Percentiles rank a stretch among this genome's conserved stretches.
Conservation (phyloP, 2,329 filamentous ascomycete species). For the Monosporascus sp. region DNA sequence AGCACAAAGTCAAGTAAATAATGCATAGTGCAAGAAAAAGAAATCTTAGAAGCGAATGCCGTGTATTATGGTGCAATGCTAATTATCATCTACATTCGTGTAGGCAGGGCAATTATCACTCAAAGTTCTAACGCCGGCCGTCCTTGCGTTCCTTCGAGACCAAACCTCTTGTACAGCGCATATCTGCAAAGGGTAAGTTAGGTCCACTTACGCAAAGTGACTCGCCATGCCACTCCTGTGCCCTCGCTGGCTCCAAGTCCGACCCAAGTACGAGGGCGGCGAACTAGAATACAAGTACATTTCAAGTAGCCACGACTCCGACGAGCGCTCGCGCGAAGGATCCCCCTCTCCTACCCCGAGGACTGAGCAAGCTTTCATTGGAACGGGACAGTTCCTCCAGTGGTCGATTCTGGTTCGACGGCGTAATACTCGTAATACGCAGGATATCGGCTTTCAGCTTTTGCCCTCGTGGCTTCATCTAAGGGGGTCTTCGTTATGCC, state of each 20-base stretch:
- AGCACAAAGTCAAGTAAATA: too few relatives aligned
- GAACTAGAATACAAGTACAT: constrained; percentile 4
- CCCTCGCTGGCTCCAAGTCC: not conserved
- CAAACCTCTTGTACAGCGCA: too few relatives aligned
- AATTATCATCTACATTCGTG: too few relatives aligned
- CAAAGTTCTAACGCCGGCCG: too few relatives aligned
- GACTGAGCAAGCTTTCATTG: constrained; percentile 30
- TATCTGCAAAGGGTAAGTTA: not conserved
- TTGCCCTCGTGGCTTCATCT: constrained; percentile 45
- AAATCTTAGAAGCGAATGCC: too few relatives aligned
- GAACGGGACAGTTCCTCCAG: constrained; percentile 47
- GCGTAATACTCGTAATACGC: constrained; percentile 49
- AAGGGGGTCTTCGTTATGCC: constrained; percentile 37
- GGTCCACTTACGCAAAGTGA: not conserved
- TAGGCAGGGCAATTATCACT: too few relatives aligned
- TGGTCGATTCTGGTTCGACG: constrained; percentile 38
- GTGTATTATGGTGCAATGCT: too few relatives aligned
- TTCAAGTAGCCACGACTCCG: not conserved
- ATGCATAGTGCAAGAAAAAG: too few relatives aligned
- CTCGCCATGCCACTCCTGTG: not conserved
- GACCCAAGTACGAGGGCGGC: not conserved
- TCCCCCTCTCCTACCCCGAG: not conserved
- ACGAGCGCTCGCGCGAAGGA: not conserved
- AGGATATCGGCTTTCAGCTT: constrained; percentile 46
- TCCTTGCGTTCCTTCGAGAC: too few relatives aligned